These are phyloP conservation scores for Solanum dulcamara DNA, from an alignment of 257 asterid species.

Conservation along the genomic window DNA sequence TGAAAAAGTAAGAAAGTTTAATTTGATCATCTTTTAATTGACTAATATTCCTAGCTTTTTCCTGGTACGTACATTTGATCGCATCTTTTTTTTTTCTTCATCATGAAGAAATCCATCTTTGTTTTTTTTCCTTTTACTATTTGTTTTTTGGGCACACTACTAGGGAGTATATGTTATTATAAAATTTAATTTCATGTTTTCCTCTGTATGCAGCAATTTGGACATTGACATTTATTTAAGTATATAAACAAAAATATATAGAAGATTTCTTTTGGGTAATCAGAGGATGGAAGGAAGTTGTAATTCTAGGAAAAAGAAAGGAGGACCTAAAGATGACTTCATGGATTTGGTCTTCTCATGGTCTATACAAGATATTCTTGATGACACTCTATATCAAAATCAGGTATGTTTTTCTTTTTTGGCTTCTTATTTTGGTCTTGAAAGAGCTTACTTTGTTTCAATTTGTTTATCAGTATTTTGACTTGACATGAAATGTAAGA, in stretches of 20 bases:
- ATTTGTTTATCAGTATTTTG: neutral
- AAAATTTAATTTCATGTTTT: neutral
- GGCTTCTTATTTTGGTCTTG: neutral
- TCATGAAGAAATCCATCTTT: neutral
- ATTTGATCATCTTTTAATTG: neutral
- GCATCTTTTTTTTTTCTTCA: neutral
- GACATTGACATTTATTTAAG: neutral
- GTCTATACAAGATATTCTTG: constrained; percentile 27
- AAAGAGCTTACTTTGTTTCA: neutral
- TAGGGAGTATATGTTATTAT: neutral
- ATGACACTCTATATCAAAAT: constrained; percentile 19
- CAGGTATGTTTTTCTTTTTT: constrained; percentile 15
- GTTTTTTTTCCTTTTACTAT: neutral
- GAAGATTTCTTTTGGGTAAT: neutral
- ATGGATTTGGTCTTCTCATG: constrained; percentile 28
- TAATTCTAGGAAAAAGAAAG: neutral
- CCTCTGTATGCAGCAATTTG: neutral
- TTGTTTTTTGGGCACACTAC: neutral
- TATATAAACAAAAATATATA: neutral
- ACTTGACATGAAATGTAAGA: neutral
- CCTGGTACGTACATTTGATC: neutral
- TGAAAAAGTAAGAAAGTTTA: neutral
- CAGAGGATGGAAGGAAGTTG: neutral
- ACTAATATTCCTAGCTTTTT: neutral
- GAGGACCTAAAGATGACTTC: neutral